phyloP scores from a whole-genome alignment of 768 basidiomycete genomes.

The Boletales sp. region DNA sequence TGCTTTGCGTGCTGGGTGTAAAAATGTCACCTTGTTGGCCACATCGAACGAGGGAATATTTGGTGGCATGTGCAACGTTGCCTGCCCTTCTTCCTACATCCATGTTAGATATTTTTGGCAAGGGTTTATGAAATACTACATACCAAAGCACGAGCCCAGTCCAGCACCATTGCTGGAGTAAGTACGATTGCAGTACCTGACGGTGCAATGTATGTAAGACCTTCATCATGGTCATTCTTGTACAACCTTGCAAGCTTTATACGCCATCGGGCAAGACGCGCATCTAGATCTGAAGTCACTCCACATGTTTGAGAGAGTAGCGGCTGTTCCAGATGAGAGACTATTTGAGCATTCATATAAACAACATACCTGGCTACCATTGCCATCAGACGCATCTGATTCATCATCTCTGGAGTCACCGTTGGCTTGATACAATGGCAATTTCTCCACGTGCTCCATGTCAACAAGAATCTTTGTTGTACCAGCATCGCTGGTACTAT shows the following conservation, averaged over 20 bases:
- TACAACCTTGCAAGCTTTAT: background rate
- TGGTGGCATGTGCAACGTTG: background rate
- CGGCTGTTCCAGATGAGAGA: background rate
- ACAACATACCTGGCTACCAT: too few relatives aligned
- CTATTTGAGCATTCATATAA: background rate
- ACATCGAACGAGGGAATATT: slow-evolving; percentile 5
- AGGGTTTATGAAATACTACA: too few relatives aligned
- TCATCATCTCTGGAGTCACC: too few relatives aligned
- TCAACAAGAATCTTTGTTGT: background rate
- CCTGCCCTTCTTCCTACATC: background rate
- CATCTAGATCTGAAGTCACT: background rate
- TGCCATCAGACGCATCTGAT: too few relatives aligned
- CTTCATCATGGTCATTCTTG: background rate
- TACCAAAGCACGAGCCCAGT: slow-evolving; percentile 4
- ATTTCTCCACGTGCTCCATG: background rate
- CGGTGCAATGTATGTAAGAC: background rate
- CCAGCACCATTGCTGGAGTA: background rate
- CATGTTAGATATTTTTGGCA: too few relatives aligned
- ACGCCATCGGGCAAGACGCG: background rate
- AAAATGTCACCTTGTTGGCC: background rate
- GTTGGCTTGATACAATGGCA: background rate
- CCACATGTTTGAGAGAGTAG: too few relatives aligned
- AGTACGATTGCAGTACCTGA: background rate
- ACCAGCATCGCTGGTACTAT: background rate
- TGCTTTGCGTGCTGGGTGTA: background rate